Evolutionary conservation across 2,329 filamentous ascomycete species (phyloP), one percentile per base, ranked within the genome.

Genomic region (Hymenoscyphus fraxineus): DNA sequence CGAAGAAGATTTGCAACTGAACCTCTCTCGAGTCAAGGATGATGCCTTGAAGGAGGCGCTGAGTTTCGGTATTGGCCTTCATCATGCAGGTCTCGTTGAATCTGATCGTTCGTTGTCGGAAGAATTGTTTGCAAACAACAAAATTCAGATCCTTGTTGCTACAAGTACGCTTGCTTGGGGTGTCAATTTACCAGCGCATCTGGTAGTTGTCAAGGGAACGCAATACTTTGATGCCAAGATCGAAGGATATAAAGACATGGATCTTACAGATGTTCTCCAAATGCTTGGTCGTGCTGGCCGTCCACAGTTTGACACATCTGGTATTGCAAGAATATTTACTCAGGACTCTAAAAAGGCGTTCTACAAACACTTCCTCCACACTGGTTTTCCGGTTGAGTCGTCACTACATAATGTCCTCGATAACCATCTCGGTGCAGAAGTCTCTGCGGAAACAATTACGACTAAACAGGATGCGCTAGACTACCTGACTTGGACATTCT

Each of bases 401-500:
- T 96, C 93, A 0, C 82, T 99, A 47, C 95, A 99, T 78, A 97
- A 96, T 22, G 95, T 98, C 0, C 82, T 99, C 7, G 94, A 98
- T 78, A 97, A 99, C 80, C 96, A 99, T 83, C 83, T 99, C 76
- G 90, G 93, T 67, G 95, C 95, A 65, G 95, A 99, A 79, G 88
- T 98, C 6, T 96, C 93, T 0, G 92, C 95, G 0, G 93, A 92
- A 70, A 99, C 95, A 0, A 91, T 99, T 60, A 82, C 89, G 39
- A 96, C 93, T 9, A 97, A 97, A 77, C 95, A 99, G 78, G 95
- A 99, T 78, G 95, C 95, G 0, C 84, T 99, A 3, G 96, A 99
- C 77, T 99, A 99, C 75, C 80, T 99, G 61, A 99, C 95, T 0
- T 99, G 96, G 95, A 99, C 96, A 0, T 99, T 99, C 81, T 99